Conservation (phyloP, 2,329 filamentous ascomycete genomes). For the Beauveria scarabaeidicola region DNA sequence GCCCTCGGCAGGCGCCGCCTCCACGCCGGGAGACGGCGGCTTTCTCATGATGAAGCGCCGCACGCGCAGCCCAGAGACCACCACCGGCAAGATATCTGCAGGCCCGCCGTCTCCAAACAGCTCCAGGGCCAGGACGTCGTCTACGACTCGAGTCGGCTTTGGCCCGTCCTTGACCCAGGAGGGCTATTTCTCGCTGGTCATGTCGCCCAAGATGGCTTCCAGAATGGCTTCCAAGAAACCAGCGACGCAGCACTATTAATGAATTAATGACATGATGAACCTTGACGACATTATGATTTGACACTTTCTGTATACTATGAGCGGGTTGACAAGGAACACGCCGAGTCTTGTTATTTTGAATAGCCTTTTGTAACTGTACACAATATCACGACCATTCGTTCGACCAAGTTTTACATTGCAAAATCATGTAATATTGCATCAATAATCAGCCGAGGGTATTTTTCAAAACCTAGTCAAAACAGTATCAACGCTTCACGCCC, state of each 20-base stretch:
- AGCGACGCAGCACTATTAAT: slow-evolving; percentile 7
- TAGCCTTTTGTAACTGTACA: neutral
- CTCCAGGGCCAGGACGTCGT: slow-evolving; percentile 41
- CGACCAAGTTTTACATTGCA: neutral
- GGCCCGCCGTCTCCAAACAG: slow-evolving; percentile 34
- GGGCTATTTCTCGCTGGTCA: slow-evolving; percentile 34
- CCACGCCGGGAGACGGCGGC: slow-evolving; percentile 31
- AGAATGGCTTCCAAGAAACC: slow-evolving; percentile 23
- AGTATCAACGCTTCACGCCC: neutral
- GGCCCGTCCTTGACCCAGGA: slow-evolving; percentile 23
- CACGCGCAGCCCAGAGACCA: slow-evolving; percentile 25
- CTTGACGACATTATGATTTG: neutral
- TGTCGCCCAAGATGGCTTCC: slow-evolving; percentile 19
- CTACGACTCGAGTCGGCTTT: slow-evolving; percentile 27
- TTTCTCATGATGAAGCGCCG: slow-evolving; percentile 37
- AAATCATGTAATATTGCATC: neutral
- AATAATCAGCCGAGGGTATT: neutral
- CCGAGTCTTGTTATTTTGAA: neutral
- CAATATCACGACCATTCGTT: neutral
- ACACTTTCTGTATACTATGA: neutral
- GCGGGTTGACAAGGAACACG: neutral
- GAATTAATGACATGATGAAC: neutral
- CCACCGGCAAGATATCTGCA: slow-evolving; percentile 13
- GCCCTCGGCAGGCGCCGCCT: slow-evolving; percentile 27
- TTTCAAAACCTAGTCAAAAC: neutral